Evolutionary conservation across 2,329 filamentous ascomycete genomes (phyloP).

Genomic region (Rhynchosporium agropyri): DNA sequence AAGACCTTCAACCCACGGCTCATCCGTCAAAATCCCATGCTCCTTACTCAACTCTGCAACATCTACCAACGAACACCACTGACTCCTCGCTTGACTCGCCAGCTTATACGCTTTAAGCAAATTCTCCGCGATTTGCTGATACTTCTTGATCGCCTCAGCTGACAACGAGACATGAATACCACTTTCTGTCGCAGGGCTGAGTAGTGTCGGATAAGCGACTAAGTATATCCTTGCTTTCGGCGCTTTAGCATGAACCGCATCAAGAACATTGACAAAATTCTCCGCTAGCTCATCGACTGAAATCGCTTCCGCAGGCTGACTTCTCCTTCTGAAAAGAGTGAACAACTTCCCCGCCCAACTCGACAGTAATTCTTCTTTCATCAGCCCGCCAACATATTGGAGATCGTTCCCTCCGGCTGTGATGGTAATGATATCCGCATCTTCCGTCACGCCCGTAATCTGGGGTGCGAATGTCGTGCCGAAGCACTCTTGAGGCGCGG

Average conservation of each 20-base stretch:
- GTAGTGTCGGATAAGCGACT: slow-evolving; percentile 18
- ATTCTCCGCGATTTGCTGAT: slow-evolving; percentile 14
- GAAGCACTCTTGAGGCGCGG: neutral
- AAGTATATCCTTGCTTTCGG: slow-evolving; percentile 17
- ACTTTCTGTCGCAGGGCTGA: slow-evolving; percentile 7
- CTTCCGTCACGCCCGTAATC: slow-evolving; percentile 41
- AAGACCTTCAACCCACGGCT: slow-evolving; percentile 22
- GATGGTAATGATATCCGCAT: slow-evolving; percentile 45
- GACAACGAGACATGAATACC: slow-evolving; percentile 13
- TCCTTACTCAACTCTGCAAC: slow-evolving; percentile 14
- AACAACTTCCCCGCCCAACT: neutral
- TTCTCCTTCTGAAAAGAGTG: neutral
- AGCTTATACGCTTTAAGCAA: slow-evolving; percentile 4
- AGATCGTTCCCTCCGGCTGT: slow-evolving; percentile 47
- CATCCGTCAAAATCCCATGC: slow-evolving; percentile 15
- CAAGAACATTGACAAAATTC: slow-evolving; percentile 13
- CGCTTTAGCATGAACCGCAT: slow-evolving; percentile 7
- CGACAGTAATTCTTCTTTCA: slow-evolving; percentile 36
- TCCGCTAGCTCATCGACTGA: neutral
- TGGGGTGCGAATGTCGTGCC: slow-evolving; percentile 43
- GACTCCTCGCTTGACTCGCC: slow-evolving; percentile 14
- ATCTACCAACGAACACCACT: neutral
- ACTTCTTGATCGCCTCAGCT: slow-evolving; percentile 1
- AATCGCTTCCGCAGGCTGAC: neutral
- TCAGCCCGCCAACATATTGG: slow-evolving; percentile 44